Evolutionary conservation across 306 rosid genomes (phyloP).

Genomic region (Gastrolobium villosum): DNA sequence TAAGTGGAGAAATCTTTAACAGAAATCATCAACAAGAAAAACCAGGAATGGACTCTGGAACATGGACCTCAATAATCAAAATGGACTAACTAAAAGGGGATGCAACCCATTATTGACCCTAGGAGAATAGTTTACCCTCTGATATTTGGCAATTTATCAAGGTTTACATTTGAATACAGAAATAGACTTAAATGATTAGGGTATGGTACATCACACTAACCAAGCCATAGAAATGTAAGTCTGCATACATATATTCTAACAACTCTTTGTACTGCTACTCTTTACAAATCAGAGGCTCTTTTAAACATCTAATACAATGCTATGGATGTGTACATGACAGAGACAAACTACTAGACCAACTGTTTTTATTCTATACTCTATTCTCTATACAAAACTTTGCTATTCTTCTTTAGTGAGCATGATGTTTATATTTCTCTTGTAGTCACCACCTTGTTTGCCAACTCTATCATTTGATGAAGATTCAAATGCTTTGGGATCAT

Average conservation of each 20-base stretch:
- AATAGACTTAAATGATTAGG: background rate
- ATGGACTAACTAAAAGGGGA: background rate
- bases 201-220: background rate
- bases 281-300: constrained; percentile 1
- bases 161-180: background rate
- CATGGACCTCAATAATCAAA: background rate
- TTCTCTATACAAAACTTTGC: background rate
- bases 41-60: background rate
- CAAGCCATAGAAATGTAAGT: constrained; percentile 1
- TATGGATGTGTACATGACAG: background rate
- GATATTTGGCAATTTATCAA: constrained; percentile 5
- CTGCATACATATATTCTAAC: background rate
- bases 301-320: constrained; percentile 13
- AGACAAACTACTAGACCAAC: constrained; percentile 13
- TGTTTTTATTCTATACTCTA: constrained; percentile 26
- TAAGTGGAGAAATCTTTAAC: background rate
- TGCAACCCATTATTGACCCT: background rate
- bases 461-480: constrained; percentile 62
- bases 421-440: constrained; percentile 44
- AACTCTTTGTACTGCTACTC: background rate
- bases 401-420: constrained; percentile 8
- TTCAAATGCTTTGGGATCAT: constrained; percentile 69
- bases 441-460: constrained; percentile 91
- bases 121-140: background rate
- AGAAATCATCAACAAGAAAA: background rate